Percentiles rank a stretch among this genome's conserved stretches.
phyloP scores from a whole-genome alignment of 176 grass and related monocot genomes.

The Themeda triandra region DNA sequence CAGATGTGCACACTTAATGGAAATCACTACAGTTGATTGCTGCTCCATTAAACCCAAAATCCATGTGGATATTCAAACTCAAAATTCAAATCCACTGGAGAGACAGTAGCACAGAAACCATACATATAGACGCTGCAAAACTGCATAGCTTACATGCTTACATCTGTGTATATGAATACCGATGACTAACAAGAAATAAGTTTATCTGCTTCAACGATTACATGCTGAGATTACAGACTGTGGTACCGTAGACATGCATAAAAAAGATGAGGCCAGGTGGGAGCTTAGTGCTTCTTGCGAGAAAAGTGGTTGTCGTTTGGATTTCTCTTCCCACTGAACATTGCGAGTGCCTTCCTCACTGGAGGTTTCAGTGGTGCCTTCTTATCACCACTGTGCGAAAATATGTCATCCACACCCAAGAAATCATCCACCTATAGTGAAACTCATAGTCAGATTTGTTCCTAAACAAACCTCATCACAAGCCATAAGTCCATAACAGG shows the following conservation, averaged over 20 bases:
- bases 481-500: neutral
- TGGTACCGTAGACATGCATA: neutral
- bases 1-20: neutral
- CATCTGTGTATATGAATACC: neutral
- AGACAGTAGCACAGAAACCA: neutral
- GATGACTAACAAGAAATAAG: neutral
- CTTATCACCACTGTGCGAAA: slow-evolving; percentile 66
- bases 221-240: neutral
- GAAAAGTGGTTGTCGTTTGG: slow-evolving; percentile 98
- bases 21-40: neutral
- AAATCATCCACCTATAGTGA: slow-evolving; percentile 67
- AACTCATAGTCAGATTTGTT: slow-evolving; percentile 1
- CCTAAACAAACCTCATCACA: neutral
- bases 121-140: slow-evolving; percentile 24
- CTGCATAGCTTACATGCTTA: neutral
- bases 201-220: neutral
- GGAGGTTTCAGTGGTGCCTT: slow-evolving; percentile 82
- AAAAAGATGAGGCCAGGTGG: neutral
- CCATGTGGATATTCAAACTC: neutral
- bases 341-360: slow-evolving; percentile 71
- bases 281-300: slow-evolving; percentile 52
- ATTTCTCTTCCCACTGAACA: slow-evolving; percentile 92
- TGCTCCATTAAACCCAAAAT: neutral
- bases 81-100: neutral
- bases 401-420: slow-evolving; percentile 62